Conservation (phyloP, 371 early-diverging fungal genomes). For the Rhizopus arrhizus region DNA sequence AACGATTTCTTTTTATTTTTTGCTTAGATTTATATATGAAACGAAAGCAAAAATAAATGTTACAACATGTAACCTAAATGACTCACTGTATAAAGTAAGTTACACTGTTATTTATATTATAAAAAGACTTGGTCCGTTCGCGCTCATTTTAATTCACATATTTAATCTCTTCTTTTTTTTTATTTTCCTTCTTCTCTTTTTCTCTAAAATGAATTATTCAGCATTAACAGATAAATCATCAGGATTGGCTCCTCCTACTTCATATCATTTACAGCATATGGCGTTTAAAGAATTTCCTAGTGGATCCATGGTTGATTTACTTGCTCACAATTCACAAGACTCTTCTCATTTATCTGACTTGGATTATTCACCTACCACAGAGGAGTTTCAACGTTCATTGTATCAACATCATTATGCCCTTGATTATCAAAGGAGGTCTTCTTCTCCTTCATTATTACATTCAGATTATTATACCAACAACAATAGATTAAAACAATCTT, state of each 20-base stretch:
- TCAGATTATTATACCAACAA: not conserved
- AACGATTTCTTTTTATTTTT: not conserved
- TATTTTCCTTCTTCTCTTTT: constrained; percentile 1
- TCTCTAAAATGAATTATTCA: constrained; percentile 9
- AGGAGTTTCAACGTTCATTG: constrained; percentile 11
- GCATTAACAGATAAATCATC: constrained; percentile 6
- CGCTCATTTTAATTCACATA: constrained; percentile 14
- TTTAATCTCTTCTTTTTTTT: constrained; percentile 2
- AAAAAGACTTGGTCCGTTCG: constrained; percentile 21
- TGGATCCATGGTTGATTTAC: constrained; percentile 19
- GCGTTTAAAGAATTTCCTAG: constrained; percentile 15
- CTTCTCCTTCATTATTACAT: not conserved
- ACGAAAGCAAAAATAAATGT: constrained; percentile 13
- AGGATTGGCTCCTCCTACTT: constrained; percentile 8
- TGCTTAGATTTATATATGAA: not conserved
- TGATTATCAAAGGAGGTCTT: not conserved
- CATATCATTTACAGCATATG: constrained; percentile 24
- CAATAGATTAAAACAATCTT: not conserved
- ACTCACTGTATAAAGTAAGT: constrained; percentile 9
- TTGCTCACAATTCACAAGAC: constrained; percentile 15
- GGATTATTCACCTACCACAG: constrained; percentile 21
- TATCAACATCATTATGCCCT: not conserved
- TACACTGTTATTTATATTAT: constrained; percentile 5
- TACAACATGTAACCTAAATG: not conserved
- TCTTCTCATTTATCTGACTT: constrained; percentile 24